These are phyloP conservation scores for Mycocentrospora acerina DNA, from an alignment of 2,329 filamentous ascomycete genomes.

Conservation along the genomic window DNA sequence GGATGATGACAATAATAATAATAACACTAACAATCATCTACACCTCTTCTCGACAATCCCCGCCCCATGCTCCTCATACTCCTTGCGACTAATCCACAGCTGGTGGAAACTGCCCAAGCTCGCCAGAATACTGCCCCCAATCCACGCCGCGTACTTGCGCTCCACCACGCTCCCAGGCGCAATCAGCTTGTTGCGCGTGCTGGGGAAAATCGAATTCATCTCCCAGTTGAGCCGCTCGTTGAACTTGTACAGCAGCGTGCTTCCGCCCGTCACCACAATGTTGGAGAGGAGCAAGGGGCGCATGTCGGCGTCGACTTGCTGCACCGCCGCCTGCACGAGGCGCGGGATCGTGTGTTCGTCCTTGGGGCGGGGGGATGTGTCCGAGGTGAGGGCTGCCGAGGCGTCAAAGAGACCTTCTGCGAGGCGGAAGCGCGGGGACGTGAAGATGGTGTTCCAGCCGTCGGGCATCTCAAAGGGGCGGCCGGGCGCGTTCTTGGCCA, in stretches of 20 bases:
- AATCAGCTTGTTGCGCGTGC: slow-evolving; percentile 82
- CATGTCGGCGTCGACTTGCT: slow-evolving; percentile 84
- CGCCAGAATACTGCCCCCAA: slow-evolving; percentile 92
- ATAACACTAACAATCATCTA: slow-evolving; percentile 69
- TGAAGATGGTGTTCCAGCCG: slow-evolving; percentile 94
- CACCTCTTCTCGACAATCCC: slow-evolving; percentile 94
- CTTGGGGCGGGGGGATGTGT: slow-evolving; percentile 56
- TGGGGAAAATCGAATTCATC: slow-evolving; percentile 77
- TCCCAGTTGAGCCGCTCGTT: slow-evolving; percentile 88
- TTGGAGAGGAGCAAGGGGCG: slow-evolving; percentile 81
- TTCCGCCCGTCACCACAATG: slow-evolving; percentile 89
- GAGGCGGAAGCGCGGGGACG: slow-evolving; percentile 80
- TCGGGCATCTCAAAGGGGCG: slow-evolving; percentile 97
- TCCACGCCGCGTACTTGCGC: slow-evolving; percentile 90
- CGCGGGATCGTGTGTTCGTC: slow-evolving; percentile 80
- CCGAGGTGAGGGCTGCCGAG: slow-evolving; percentile 64
- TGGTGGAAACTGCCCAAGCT: slow-evolving; percentile 98
- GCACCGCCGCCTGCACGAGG: slow-evolving; percentile 75
- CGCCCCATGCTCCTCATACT: slow-evolving; percentile 93
- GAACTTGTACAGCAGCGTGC: slow-evolving; percentile 85
- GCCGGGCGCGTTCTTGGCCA: slow-evolving; percentile 70
- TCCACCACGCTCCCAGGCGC: slow-evolving; percentile 85
- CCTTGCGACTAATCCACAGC: slow-evolving; percentile 98
- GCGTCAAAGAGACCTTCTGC: slow-evolving; percentile 92
- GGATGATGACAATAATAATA: too few species aligned